Conservation (phyloP, 1,139 yeast genomes). For the Kodamaea fungicola region DNA sequence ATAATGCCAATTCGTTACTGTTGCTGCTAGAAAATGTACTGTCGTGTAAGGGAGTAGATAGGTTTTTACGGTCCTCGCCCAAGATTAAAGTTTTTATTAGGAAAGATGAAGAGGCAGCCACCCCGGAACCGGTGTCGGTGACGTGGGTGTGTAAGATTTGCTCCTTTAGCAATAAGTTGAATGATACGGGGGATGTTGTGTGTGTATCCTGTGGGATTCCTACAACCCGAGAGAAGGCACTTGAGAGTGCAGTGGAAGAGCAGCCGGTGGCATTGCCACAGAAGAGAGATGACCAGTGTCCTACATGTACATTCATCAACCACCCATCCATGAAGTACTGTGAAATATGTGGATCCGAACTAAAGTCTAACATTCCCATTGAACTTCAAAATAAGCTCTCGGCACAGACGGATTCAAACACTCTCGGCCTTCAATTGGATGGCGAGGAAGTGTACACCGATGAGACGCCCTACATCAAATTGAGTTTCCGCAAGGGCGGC, state of each 20-base stretch:
- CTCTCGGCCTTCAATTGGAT: slow-evolving; percentile 25
- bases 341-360: slow-evolving; percentile 79
- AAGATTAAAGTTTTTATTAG: slow-evolving; percentile 48
- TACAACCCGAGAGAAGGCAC: slow-evolving; percentile 7
- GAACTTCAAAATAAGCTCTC: slow-evolving; percentile 7
- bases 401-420: slow-evolving; percentile 2
- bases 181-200: slow-evolving; percentile 36
- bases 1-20: slow-evolving; percentile 45
- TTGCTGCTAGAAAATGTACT: slow-evolving; percentile 48
- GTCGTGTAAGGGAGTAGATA: slow-evolving; percentile 45
- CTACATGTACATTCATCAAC: slow-evolving; percentile 80
- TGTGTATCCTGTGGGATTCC: slow-evolving; percentile 79
- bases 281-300: slow-evolving; percentile 51
- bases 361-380: slow-evolving; percentile 25
- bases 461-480: slow-evolving; percentile 41
- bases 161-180: slow-evolving; percentile 57
- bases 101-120: slow-evolving; percentile 3
- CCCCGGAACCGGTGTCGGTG: slow-evolving; percentile 9
- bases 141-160: slow-evolving; percentile 88
- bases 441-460: slow-evolving; percentile 31
- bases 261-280: neutral
- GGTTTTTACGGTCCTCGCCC: slow-evolving; percentile 78
- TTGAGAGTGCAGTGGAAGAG: slow-evolving; percentile 5
- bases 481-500: slow-evolving; percentile 65
- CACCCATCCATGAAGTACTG: slow-evolving; percentile 77